Base-by-base conservation (phyloP, 208 protist species). In the Angomonas ambiguus region DNA sequence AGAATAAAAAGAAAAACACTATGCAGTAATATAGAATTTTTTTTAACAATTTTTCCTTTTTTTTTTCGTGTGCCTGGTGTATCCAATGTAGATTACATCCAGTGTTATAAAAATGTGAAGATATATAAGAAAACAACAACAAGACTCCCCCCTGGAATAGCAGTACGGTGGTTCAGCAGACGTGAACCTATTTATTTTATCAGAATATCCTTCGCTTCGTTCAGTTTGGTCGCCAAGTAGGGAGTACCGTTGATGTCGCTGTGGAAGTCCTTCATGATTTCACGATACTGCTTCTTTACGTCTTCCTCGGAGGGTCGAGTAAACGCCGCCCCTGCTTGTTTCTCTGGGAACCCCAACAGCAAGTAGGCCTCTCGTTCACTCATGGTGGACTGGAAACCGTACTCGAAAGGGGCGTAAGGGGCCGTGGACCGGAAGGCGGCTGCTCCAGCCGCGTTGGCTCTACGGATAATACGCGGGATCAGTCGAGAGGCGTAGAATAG, bases 221-320 rank as follows among this genome's bases (percentile, higher is more conserved):
- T 95, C n/a, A 95, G 69, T 67, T 93, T 93, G 8, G 67, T 80
- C 4, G 84, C 78, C 20, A 95, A 80, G 69, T 84, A 91, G 6
- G 85, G 70, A 24, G 79, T 84, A 28, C 87, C 87, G 62, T 72
- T 72, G 28, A 82, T 77, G 58, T 93, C 87, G 48, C 80, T 89
- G 67, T 95, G 90, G 4, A 93, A 72, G 25, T 80, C 74, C 67
- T 79, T 92, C 68, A 95, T 89, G 34, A 92, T 53, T 1, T 4
- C 65, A 27, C 85, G 71, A 65, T 93, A 92, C 28, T 69, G 71
- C 64, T 69, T 72, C 70, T 89, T 90, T 11, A 95, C 77, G n/a
- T 93, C 69, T 18, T 88, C 62, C 1, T 72, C 71, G 5, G 78
- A 35, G 0, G 88, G 83, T 4, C 63, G 80, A 1, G 16, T 28